Conservation (phyloP, 495 filamentous ascomycete species). For the Lasiosphaeriaceae sp. region DNA sequence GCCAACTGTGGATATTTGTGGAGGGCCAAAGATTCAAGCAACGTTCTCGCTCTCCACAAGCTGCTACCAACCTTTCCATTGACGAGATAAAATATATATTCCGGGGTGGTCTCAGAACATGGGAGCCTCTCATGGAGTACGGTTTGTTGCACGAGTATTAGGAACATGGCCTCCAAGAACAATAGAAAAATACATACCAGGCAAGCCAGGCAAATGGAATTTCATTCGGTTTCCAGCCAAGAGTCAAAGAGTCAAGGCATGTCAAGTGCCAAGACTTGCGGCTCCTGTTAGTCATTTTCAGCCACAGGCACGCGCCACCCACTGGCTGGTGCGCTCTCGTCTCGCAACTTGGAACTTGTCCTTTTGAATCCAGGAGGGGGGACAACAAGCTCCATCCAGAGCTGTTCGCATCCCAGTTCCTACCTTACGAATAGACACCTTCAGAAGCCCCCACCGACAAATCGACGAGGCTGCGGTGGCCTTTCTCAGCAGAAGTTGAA, state of each 20-base stretch:
- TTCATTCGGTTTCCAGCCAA: too few species aligned
- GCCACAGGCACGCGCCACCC: conserved; percentile 21
- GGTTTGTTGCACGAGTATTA: too few species aligned
- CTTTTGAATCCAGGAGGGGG: conserved; percentile 29
- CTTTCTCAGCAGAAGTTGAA: not conserved
- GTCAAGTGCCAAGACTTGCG: not conserved
- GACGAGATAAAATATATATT: too few species aligned
- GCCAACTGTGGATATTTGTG: too few species aligned
- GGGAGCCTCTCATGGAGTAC: too few species aligned
- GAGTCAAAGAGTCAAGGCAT: not conserved
- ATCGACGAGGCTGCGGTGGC: not conserved
- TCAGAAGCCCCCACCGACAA: not conserved
- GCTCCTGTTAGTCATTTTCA: not conserved
- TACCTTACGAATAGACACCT: not conserved
- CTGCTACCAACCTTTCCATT: too few species aligned
- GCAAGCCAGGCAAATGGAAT: too few species aligned
- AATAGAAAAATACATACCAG: too few species aligned
- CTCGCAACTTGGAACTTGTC: conserved; percentile 27
- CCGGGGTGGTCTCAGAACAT: too few species aligned
- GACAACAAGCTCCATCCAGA: conserved; percentile 2
- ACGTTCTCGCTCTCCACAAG: too few species aligned
- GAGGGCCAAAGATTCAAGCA: too few species aligned
- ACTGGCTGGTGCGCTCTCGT: conserved; percentile 7
- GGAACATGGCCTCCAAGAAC: too few species aligned
- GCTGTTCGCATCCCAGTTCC: not conserved